Evolutionary conservation across 2,329 filamentous ascomycete genomes (phyloP).

Genomic region (Macrophomina tecta): DNA sequence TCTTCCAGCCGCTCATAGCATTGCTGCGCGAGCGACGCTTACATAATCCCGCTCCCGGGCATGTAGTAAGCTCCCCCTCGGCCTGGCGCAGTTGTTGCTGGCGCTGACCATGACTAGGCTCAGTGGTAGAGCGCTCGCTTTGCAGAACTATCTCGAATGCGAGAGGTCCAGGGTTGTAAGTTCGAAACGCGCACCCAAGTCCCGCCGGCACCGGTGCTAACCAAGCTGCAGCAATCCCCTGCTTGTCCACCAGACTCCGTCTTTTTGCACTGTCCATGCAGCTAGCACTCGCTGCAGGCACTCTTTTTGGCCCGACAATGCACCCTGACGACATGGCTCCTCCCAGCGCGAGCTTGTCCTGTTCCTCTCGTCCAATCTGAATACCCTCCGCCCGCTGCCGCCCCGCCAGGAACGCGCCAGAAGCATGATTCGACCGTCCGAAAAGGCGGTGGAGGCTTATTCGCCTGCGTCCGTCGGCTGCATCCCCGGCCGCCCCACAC

Average conservation of each 20-base stretch:
- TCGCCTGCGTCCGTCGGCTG: neutral
- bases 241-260: constrained; percentile 7
- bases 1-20: too few relatives aligned
- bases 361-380: constrained; percentile 5
- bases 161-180: constrained; percentile 26
- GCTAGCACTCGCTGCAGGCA: neutral
- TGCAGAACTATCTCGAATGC: constrained; percentile 21
- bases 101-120: constrained; percentile 2
- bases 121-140: constrained; percentile 28
- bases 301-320: neutral
- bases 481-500: constrained; percentile 14
- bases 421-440: neutral
- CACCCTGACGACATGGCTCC: constrained; percentile 18
- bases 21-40: neutral
- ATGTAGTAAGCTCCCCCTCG: constrained; percentile 6
- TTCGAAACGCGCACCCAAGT: neutral
- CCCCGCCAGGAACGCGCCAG: neutral
- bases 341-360: neutral
- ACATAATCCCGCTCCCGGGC: constrained; percentile 6
- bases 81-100: neutral
- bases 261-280: constrained; percentile 3
- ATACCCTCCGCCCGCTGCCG: neutral
- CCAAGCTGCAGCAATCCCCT: constrained; percentile 6
- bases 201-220: neutral
- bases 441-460: neutral